Conservation (phyloP, 345 rosid species). For the Camelina hispida region DNA sequence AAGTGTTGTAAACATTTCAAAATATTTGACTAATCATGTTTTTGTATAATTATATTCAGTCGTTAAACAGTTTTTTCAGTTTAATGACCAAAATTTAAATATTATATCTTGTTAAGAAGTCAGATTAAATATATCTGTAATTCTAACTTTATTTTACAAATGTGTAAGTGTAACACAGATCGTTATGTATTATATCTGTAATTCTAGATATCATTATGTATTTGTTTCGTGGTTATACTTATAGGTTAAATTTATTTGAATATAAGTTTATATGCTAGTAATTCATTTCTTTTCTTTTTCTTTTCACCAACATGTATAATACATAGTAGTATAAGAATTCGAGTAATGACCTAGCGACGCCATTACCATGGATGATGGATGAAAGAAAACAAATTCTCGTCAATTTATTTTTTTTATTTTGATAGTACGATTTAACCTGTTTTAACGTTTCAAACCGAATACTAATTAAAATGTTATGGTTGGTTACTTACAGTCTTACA, state of each 20-base stretch:
- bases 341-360: not conserved
- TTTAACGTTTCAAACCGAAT: not conserved
- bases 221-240: not conserved
- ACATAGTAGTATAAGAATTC: not conserved
- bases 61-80: not conserved
- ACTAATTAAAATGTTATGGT: not conserved
- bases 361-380: not conserved
- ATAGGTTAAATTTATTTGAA: not conserved
- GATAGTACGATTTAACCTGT: not conserved
- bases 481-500: conserved; percentile 1
- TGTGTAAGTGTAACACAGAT: not conserved
- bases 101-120: not conserved
- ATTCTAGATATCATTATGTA: not conserved
- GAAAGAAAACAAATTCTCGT: not conserved
- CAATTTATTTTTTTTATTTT: not conserved
- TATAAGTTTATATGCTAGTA: too few species aligned
- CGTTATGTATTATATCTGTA: not conserved
- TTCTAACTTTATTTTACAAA: not conserved
- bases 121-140: not conserved
- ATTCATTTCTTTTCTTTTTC: not conserved
- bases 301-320: not conserved
- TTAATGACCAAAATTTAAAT: not conserved
- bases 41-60: not conserved
- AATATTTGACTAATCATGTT: not conserved
- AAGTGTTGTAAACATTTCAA: not conserved